Base-by-base conservation (phyloP, 164 flowering plant genomes). In the Stephania cephalantha region DNA sequence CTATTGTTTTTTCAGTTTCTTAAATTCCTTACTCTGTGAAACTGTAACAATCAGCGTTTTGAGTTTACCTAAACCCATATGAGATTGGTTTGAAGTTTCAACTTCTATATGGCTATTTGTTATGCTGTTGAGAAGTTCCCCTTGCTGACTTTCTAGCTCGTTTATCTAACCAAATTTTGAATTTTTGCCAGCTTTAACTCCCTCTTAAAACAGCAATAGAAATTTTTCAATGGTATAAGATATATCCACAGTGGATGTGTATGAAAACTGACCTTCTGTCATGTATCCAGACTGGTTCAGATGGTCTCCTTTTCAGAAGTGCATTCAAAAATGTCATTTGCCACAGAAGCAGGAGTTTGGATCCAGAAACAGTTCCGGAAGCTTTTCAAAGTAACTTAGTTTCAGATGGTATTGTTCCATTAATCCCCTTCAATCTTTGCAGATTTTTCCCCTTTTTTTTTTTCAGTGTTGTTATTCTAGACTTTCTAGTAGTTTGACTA, bases 261-360 rank as follows among this genome's bases (percentile, higher is more conserved):
- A 69, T 67, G 46, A 78, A 44, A 42, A 2, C 71, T 75, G 29
- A n/a, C 20, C 30, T 29, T 53, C 46, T 29, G 50, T 61, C 18
- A 53, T 76, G 65, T 71, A 29, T 84, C 71, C 91, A 95, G 99
- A 84, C 86, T 76, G 96, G 91, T 75, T 83, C 87, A 42, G 98
- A 95, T 76, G 82, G 86, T 70, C 86, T 93, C 64, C 90, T 94
- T 69, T 87, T 84, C 77, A 88, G 83, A 83, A 95, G 91, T 82
- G 97, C 99, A 69, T 95, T 95, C 81, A 93, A 90, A 80, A 75
- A 95, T 83, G 99, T 92, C 78, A 90, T 95, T n/a, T 95, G 90
- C 78, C 78, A 84, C 9, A 76, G 61, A 31, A 86, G 84, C 71
- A 72, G 82, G 80, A 74, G 53, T 73, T 76, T 82, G 71, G 75